These are phyloP conservation scores for Mesembryanthemum crystallinum DNA, from an alignment of 148 eudicot genomes.

Conservation along the genomic window DNA sequence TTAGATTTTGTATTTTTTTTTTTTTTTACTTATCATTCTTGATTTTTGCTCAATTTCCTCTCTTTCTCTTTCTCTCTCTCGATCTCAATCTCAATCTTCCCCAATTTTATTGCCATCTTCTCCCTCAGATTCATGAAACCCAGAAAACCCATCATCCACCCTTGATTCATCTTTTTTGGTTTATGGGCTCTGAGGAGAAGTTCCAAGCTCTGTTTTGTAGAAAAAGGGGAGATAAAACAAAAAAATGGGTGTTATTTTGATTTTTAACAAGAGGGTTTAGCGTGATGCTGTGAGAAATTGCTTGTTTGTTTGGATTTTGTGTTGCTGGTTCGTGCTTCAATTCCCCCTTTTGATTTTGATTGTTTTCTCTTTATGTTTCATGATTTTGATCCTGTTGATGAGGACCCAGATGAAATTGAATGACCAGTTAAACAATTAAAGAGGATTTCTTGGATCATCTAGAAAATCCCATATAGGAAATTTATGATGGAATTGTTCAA, in stretches of 20 bases:
- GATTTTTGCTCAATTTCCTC: neutral
- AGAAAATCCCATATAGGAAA: too few relatives aligned
- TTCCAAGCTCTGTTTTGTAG: neutral
- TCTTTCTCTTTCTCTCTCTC: neutral
- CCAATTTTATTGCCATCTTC: neutral
- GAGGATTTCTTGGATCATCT: neutral
- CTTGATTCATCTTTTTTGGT: neutral
- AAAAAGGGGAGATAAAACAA: neutral
- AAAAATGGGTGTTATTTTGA: neutral
- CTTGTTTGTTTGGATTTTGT: neutral
- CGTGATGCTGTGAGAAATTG: constrained; percentile 1
- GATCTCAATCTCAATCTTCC: neutral
- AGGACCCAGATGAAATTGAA: neutral
- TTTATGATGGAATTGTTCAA: too few relatives aligned
- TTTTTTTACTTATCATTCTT: neutral
- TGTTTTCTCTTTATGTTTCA: neutral
- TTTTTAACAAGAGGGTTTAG: neutral
- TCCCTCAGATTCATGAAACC: neutral
- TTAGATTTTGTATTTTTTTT: too few relatives aligned
- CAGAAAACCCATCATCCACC: neutral
- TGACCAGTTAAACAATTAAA: neutral
- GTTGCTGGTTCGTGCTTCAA: constrained; percentile 24
- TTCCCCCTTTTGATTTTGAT: neutral
- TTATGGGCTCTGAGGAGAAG: neutral
- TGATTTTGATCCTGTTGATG: neutral